Conservation (phyloP, 345 rosid species). For the Eucalyptus dawsonii region DNA sequence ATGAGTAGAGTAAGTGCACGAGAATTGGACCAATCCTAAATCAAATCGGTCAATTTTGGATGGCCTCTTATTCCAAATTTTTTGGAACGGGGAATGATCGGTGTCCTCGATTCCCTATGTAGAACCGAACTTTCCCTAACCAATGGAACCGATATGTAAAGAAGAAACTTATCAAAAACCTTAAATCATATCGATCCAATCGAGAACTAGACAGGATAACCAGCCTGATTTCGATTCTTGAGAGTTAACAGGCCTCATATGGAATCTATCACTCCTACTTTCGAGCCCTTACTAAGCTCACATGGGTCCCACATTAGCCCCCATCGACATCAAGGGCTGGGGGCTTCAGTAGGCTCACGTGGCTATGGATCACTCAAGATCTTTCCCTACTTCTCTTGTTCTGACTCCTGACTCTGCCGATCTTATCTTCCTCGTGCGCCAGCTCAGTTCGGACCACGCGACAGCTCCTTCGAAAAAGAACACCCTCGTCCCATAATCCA, state of each 20-base stretch:
- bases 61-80: accelerated
- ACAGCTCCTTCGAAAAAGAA: neutral
- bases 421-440: neutral
- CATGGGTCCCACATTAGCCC: neutral
- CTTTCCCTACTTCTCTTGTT: neutral
- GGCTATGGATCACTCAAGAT: neutral
- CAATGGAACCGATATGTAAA: accelerated
- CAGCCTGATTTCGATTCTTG: accelerated
- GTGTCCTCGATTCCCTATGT: accelerated
- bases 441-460: neutral
- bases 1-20: accelerated
- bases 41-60: accelerated
- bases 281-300: accelerated
- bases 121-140: accelerated
- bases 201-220: accelerated
- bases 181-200: accelerated
- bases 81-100: accelerated
- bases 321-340: neutral
- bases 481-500: neutral
- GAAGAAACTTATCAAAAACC: neutral
- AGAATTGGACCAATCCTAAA: accelerated
- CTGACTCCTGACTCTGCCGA: neutral
- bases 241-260: accelerated
- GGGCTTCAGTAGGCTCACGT: neutral
- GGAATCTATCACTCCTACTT: accelerated